Evolutionary conservation across 306 rosid species (phyloP).

Genomic region (Lathyrus aphaca): DNA sequence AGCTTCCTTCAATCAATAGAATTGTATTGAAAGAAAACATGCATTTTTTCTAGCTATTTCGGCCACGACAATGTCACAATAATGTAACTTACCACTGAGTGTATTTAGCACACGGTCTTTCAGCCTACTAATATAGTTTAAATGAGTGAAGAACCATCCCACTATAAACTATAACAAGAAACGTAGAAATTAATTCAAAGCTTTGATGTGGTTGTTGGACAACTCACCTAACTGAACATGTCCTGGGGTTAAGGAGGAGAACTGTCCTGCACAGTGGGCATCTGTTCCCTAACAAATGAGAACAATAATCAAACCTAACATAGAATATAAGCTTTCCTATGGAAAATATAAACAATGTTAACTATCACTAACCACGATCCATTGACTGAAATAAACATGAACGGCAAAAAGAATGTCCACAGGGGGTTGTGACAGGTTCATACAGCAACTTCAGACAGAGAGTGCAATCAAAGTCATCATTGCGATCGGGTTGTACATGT

Average conservation of each 20-base stretch:
- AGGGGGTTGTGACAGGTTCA: conserved; percentile 94
- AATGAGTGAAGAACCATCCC: conserved; percentile 30
- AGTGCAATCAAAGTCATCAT: conserved; percentile 91
- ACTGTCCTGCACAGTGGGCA: conserved; percentile 99
- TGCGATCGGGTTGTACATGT: conserved; percentile 67
- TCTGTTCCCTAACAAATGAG: conserved; percentile 78
- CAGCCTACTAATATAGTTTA: conserved; percentile 14
- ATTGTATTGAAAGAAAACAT: not conserved
- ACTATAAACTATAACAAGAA: conserved; percentile 35
- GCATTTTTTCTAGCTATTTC: conserved; percentile 31
- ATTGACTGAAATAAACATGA: conserved; percentile 90
- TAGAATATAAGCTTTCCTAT: conserved; percentile 16
- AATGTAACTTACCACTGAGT: conserved; percentile 31
- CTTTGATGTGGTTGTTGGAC: conserved; percentile 21
- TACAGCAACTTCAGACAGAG: conserved; percentile 84
- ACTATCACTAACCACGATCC: conserved; percentile 77
- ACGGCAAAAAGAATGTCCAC: conserved; percentile 98
- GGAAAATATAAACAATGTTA: conserved; percentile 37
- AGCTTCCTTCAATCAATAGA: conserved; percentile 18
- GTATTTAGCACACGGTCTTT: conserved; percentile 14
- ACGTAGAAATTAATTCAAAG: conserved; percentile 1
- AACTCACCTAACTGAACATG: conserved; percentile 82
- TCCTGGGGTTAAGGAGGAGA: conserved; percentile 85
- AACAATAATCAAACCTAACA: conserved; percentile 41
- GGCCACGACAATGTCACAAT: conserved; percentile 2